Evolutionary conservation across 2,329 filamentous ascomycete species (phyloP), one percentile per base, ranked within the genome.

Genomic region (Ascochyta pisi): DNA sequence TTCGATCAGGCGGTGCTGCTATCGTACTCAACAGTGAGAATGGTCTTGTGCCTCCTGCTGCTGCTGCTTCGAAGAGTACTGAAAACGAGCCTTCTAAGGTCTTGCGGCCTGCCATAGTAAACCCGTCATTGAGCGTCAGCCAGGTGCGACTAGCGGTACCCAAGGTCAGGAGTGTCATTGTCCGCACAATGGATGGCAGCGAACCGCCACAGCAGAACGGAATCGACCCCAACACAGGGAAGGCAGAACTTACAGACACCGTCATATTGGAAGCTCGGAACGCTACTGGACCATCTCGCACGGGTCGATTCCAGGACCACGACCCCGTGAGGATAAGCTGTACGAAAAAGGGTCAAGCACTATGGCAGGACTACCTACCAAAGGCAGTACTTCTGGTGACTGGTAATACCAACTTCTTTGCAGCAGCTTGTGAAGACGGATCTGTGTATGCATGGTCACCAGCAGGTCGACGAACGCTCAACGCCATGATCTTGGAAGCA

Each of bases 291-390:
- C 81, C 82, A 19, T 84, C 84, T 41, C 76, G 85, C 50, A 87
- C 85, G 13, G 83, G 83, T n/a, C 79, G 85, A 40, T 74, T 79
- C 31, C 71, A 89, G 80, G 79, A 88, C 39, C 86, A 89, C 58
- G 94, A 98, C 56, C 95, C 95, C 1, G 90, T 92, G 4, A 88
- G 91, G 31, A 86, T 99, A 38, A 90, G 87, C 5, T 88, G 95
- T 35, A 90, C 88, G 2, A 94, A 92, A 71, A 86, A 91, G 50
- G 92, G 92, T 4, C 86, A 88, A 52, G 81, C 89, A 1, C 76
- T 98, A 3, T 99, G 96, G 95, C 91, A 97, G 69, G 96, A 99
- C 70, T 99, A 91, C 67, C 79, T 99, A 13, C 93, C 94, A 0
- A 85, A 89, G 55, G 87, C 92, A 6, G 90, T 96, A 23, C 84